Evolutionary conservation across 352 stramenopile species (phyloP).

Genomic region (Phytophthora pinifolia): DNA sequence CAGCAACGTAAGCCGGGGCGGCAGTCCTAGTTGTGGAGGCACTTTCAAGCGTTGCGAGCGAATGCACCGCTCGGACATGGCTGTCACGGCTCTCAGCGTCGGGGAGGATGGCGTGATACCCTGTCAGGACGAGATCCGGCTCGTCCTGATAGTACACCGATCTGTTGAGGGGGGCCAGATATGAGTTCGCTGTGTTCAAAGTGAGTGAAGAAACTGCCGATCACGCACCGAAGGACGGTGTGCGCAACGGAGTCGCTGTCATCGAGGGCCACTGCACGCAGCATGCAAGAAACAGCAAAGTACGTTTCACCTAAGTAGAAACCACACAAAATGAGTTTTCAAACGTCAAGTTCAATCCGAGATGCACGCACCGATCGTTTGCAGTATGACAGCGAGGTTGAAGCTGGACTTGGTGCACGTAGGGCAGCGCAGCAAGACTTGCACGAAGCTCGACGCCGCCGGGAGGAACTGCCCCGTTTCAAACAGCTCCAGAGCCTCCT

Average conservation of each 20-base stretch:
- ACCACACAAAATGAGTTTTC: background rate
- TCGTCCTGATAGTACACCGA: slow-evolving; percentile 67
- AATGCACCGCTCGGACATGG: slow-evolving; percentile 64
- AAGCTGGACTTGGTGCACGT: slow-evolving; percentile 69
- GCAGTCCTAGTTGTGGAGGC: slow-evolving; percentile 49
- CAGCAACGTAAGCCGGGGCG: slow-evolving; percentile 61
- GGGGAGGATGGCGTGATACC: slow-evolving; percentile 49
- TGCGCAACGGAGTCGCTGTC: slow-evolving; percentile 78
- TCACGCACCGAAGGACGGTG: slow-evolving; percentile 59
- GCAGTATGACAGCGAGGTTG: slow-evolving; percentile 75
- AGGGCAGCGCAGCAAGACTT: slow-evolving; percentile 47
- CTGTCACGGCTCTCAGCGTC: slow-evolving; percentile 16
- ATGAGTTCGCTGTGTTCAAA: background rate
- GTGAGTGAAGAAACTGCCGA: background rate
- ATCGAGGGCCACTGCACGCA: slow-evolving; percentile 63
- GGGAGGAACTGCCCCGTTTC: slow-evolving; percentile 54
- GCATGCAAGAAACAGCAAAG: slow-evolving; percentile 65
- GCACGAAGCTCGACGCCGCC: slow-evolving; percentile 48
- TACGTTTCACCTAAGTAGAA: slow-evolving; percentile 51
- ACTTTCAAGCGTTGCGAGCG: slow-evolving; percentile 62
- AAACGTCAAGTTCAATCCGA: too few species aligned
- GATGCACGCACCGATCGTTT: slow-evolving; percentile 48
- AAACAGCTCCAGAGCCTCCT: slow-evolving; percentile 44
- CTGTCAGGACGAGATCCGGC: slow-evolving; percentile 47
- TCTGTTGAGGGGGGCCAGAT: slow-evolving; percentile 30